Evolutionary conservation across 164 flowering plant species (phyloP).

Genomic region (Aristolochia californica): DNA sequence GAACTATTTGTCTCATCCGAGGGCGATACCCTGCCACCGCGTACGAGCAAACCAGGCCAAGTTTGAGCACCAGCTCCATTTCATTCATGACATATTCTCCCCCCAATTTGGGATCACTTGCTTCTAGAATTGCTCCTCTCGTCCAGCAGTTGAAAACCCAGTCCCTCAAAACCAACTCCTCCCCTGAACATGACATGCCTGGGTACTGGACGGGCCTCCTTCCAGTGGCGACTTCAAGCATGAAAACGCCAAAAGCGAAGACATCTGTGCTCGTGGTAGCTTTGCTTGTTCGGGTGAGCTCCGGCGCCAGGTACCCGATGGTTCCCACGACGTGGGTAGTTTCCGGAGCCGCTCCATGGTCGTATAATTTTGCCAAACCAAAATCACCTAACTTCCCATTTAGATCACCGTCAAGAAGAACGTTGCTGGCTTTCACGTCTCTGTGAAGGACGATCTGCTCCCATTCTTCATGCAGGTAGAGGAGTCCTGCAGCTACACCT

Average conservation of each 20-base stretch:
- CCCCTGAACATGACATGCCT: background rate
- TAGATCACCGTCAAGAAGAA: slow-evolving; percentile 3
- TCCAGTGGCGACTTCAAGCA: slow-evolving; percentile 13
- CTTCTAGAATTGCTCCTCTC: slow-evolving; percentile 10
- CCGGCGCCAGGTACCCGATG: slow-evolving; percentile 10
- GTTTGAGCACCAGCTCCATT: slow-evolving; percentile 16
- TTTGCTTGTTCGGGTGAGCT: background rate
- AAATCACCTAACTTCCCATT: slow-evolving; percentile 10
- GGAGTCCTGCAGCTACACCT: slow-evolving; percentile 10
- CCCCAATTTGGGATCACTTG: slow-evolving; percentile 12
- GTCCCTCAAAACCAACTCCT: slow-evolving; percentile 7
- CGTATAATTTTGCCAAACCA: slow-evolving; percentile 9
- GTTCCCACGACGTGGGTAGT: slow-evolving; percentile 13
- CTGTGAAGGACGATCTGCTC: slow-evolving; percentile 10
- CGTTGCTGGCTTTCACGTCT: slow-evolving; percentile 16
- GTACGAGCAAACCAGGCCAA: slow-evolving; percentile 5
- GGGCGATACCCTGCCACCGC: no score
- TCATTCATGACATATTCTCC: slow-evolving; percentile 11
- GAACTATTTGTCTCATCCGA: no score
- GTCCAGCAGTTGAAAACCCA: slow-evolving; percentile 7
- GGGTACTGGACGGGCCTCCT: slow-evolving; percentile 6
- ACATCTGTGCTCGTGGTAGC: slow-evolving; percentile 7
- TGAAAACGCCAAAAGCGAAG: slow-evolving; percentile 7
- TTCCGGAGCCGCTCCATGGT: slow-evolving; percentile 6
- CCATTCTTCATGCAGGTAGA: slow-evolving; percentile 13